phyloP scores from a whole-genome alignment of 1,139 yeast genomes.

The Diutina pseudorugosa region DNA sequence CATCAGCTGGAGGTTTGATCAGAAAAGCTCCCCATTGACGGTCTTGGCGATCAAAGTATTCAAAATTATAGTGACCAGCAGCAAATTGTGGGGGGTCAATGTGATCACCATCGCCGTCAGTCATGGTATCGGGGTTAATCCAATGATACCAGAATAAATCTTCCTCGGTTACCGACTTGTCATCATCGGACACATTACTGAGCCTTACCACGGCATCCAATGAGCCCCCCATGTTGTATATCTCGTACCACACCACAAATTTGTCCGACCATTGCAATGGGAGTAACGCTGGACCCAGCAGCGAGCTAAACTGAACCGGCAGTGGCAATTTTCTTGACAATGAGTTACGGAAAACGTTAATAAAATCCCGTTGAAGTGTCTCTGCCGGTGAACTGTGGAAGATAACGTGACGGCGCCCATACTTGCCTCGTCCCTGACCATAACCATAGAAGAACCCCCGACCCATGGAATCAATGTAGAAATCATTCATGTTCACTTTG shows the following conservation, averaged over 20 bases:
- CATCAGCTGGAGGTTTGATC: background rate
- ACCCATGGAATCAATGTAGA: background rate
- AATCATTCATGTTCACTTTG: background rate
- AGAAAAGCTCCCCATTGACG: background rate
- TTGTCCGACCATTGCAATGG: background rate
- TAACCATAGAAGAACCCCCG: background rate
- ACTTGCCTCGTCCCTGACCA: background rate
- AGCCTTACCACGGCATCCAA: background rate
- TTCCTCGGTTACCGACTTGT: background rate
- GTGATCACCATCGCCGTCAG: background rate
- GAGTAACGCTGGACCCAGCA: background rate
- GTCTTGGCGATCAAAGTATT: background rate
- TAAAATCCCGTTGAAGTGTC: background rate
- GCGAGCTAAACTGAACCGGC: background rate
- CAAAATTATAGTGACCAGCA: background rate
- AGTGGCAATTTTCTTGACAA: background rate
- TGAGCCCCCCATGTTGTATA: background rate
- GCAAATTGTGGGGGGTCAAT: background rate
- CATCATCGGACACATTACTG: background rate
- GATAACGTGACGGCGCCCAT: background rate
- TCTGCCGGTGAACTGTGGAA: background rate
- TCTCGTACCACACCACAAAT: background rate
- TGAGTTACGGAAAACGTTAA: background rate
- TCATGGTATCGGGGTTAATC: slow-evolving; percentile 1
- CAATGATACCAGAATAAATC: background rate